These are phyloP conservation scores for Fagus crenata DNA, from an alignment of 306 rosid genomes.

Conservation along the genomic window DNA sequence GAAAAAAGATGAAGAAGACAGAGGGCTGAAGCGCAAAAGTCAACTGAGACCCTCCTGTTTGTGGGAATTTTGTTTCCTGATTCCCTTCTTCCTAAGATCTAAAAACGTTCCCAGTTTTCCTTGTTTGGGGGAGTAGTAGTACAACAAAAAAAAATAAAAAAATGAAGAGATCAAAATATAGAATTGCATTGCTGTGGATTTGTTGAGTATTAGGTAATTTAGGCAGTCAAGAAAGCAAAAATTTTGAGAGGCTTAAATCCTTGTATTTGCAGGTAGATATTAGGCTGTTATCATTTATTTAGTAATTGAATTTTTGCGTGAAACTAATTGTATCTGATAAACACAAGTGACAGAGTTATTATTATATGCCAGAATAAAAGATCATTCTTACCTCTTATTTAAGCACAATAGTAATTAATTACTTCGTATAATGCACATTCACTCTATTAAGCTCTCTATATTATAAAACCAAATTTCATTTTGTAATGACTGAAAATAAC, in stretches of 20 bases:
- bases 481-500: too few relatives aligned
- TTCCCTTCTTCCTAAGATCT: slow-evolving; percentile 1
- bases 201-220: not conserved
- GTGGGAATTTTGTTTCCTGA: not conserved
- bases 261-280: not conserved
- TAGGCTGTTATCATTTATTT: not conserved
- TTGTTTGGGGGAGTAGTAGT: slow-evolving; percentile 6
- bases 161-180: not conserved
- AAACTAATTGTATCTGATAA: not conserved
- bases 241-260: not conserved
- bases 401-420: too few relatives aligned
- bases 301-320: not conserved
- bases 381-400: too few relatives aligned
- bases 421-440: too few relatives aligned
- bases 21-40: slow-evolving; percentile 13
- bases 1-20: slow-evolving; percentile 39
- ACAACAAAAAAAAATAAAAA: not conserved
- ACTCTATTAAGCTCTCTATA: too few relatives aligned
- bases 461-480: too few relatives aligned
- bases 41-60: not conserved
- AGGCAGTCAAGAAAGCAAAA: not conserved
- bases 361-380: too few relatives aligned
- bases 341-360: not conserved
- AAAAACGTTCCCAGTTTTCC: slow-evolving; percentile 25
- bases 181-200: not conserved